These are phyloP conservation scores for Lasiosphaeria hispida DNA, from an alignment of 495 filamentous ascomycete species.

Conservation along the genomic window DNA sequence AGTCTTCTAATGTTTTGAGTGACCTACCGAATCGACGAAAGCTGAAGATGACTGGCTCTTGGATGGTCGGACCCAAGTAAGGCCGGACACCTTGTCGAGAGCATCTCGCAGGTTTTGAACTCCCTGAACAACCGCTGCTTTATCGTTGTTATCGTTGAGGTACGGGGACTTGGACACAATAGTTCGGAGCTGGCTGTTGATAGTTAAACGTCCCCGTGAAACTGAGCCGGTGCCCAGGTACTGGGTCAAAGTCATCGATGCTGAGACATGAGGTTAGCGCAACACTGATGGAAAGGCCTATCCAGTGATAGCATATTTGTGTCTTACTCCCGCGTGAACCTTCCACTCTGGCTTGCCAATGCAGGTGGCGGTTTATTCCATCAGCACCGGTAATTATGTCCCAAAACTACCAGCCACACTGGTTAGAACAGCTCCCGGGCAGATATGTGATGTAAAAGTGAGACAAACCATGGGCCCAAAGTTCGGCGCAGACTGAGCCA, in stretches of 20 bases:
- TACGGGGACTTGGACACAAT: constrained; percentile 49
- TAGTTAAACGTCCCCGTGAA: constrained; percentile 57
- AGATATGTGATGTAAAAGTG: not conserved
- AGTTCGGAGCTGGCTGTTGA: constrained; percentile 50
- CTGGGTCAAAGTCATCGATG: constrained; percentile 54
- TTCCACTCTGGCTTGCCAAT: constrained; percentile 61
- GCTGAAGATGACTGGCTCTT: constrained; percentile 47
- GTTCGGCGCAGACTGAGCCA: constrained; percentile 63
- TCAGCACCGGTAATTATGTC: constrained; percentile 53
- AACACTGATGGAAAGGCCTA: too few species aligned
- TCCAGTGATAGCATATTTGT: not conserved
- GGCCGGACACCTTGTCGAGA: constrained; percentile 45
- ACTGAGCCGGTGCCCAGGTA: constrained; percentile 58
- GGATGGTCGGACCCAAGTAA: constrained; percentile 52
- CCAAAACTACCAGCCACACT: constrained; percentile 33
- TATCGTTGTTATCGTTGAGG: constrained; percentile 45
- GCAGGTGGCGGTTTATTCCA: constrained; percentile 58
- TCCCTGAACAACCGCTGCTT: constrained; percentile 42
- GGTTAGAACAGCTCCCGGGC: not conserved
- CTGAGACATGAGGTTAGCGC: not conserved
- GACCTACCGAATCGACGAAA: constrained; percentile 43
- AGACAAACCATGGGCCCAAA: constrained; percentile 51
- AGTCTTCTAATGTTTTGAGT: too few species aligned
- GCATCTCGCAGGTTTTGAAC: constrained; percentile 57
- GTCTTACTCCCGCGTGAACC: constrained; percentile 32